Percentiles rank a stretch among this genome's conserved stretches.
Conservation (phyloP, 257 asterid species). For the Echites panduratus region DNA sequence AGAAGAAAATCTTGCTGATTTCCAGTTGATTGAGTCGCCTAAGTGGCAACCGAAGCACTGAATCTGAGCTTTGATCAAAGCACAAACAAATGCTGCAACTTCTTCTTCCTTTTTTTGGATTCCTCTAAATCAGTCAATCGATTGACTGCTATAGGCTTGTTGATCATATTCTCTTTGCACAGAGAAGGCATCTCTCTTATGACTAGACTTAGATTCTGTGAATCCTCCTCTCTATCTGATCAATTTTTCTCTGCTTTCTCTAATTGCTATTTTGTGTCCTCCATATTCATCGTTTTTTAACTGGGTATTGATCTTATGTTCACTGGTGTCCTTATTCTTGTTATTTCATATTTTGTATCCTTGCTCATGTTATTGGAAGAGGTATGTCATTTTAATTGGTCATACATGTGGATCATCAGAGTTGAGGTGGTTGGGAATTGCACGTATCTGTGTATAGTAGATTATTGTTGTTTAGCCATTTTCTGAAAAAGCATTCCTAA, state of each 20-base stretch:
- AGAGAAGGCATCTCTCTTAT: not conserved
- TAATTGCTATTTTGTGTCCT: not conserved
- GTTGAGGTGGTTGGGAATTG: too few relatives aligned
- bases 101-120: not conserved
- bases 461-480: not conserved
- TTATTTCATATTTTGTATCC: not conserved
- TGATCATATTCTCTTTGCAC: not conserved
- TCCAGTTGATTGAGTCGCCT: slow-evolving; percentile 40
- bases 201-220: not conserved
- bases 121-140: slow-evolving; percentile 4
- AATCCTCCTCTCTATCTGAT: too few relatives aligned
- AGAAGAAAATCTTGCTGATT: slow-evolving; percentile 25
- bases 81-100: not conserved
- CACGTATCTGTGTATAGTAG: not conserved
- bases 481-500: not conserved
- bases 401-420: too few relatives aligned
- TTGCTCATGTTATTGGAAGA: not conserved
- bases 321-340: not conserved
- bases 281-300: too few relatives aligned
- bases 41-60: slow-evolving; percentile 11
- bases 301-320: not conserved
- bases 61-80: not conserved
- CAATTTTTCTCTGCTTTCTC: not conserved
- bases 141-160: not conserved
- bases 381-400: not conserved